Conservation (phyloP, 2,329 filamentous ascomycete genomes). For the Trichophyton equinum region DNA sequence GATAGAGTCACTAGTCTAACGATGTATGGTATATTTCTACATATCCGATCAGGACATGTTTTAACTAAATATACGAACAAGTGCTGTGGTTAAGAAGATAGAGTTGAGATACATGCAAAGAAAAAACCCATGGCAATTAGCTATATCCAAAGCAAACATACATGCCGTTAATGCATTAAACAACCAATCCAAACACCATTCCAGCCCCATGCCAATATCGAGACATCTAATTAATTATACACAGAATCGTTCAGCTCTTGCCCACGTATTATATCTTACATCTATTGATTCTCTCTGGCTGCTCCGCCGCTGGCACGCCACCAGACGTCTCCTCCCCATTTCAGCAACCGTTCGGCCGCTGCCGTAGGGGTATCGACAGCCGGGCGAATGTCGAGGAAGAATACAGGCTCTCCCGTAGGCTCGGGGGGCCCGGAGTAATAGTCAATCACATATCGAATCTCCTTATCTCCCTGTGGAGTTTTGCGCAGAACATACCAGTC, state of each 20-base stretch:
- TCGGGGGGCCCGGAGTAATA: slow-evolving; percentile 82
- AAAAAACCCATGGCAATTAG: too few relatives aligned
- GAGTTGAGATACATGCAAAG: too few relatives aligned
- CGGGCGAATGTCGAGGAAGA: slow-evolving; percentile 87
- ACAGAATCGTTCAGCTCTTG: background rate
- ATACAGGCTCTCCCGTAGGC: slow-evolving; percentile 78
- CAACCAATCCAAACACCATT: background rate
- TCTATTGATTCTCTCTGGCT: slow-evolving; percentile 34
- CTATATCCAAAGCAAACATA: too few relatives aligned
- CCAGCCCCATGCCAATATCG: background rate
- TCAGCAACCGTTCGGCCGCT: slow-evolving; percentile 66
- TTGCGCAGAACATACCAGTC: slow-evolving; percentile 87
- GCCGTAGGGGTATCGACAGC: slow-evolving; percentile 70
- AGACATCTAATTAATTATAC: background rate
- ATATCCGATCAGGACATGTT: too few relatives aligned
- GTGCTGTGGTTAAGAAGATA: too few relatives aligned
- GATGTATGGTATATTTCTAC: too few relatives aligned
- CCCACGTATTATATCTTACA: background rate
- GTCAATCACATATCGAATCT: slow-evolving; percentile 91
- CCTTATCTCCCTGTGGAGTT: slow-evolving; percentile 52
- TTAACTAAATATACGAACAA: too few relatives aligned
- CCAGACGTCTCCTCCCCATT: slow-evolving; percentile 92
- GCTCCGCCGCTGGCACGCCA: slow-evolving; percentile 71
- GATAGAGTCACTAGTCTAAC: too few relatives aligned
- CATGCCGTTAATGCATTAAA: background rate